These are phyloP conservation scores for Helotiales sp. DNA, from an alignment of 2,329 filamentous ascomycete species.

Conservation along the genomic window DNA sequence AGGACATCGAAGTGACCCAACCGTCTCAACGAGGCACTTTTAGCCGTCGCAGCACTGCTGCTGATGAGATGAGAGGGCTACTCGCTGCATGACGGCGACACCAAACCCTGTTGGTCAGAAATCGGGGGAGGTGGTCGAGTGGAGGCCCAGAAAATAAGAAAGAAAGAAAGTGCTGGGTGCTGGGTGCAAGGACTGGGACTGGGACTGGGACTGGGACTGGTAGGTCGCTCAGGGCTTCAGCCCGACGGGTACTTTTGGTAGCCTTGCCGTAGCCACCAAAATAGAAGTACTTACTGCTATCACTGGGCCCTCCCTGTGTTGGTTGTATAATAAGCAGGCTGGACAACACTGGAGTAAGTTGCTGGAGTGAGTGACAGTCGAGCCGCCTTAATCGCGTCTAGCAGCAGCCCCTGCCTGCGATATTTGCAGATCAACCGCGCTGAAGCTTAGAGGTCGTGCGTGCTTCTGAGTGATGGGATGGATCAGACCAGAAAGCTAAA, in stretches of 20 bases:
- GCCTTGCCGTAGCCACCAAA: background rate
- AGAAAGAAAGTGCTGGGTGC: background rate
- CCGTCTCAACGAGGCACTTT: slow-evolving; percentile 5
- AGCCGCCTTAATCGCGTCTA: slow-evolving; percentile 11
- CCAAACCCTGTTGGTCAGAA: background rate
- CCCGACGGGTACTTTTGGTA: slow-evolving; percentile 7
- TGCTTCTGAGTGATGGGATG: too few relatives aligned
- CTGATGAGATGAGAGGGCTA: slow-evolving; percentile 9
- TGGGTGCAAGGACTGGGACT: background rate
- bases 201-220: background rate
- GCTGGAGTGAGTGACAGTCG: background rate
- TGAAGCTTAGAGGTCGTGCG: background rate
- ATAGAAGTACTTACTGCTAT: slow-evolving; percentile 4
- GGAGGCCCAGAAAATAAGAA: slow-evolving; percentile 1
- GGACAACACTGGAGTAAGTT: background rate
- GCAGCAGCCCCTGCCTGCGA: slow-evolving; percentile 1
- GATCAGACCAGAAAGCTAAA: background rate
- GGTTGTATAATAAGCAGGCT: background rate
- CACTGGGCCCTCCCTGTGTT: background rate
- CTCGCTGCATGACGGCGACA: background rate
- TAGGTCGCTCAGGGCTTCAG: too few relatives aligned
- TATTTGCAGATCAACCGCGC: slow-evolving; percentile 12
- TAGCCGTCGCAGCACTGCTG: slow-evolving; percentile 4
- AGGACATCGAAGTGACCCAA: slow-evolving; percentile 1
- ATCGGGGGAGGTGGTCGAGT: slow-evolving; percentile 2